Base-by-base conservation (phyloP, 2,329 filamentous ascomycete species). In the Nemania sp. region DNA sequence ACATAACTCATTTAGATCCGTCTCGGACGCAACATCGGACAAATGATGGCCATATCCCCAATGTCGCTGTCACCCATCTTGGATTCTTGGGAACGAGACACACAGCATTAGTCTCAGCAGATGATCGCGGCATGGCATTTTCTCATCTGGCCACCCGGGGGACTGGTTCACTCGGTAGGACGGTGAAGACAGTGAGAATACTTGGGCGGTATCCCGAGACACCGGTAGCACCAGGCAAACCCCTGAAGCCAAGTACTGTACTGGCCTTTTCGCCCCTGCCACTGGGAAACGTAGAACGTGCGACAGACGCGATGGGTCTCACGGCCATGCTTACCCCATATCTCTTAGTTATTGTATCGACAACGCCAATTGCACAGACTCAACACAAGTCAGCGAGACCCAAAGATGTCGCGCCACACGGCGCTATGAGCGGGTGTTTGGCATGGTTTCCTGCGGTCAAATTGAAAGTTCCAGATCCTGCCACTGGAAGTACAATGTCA, bases 401-500 rank as follows among this genome's bases (percentile, higher is more conserved):
- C 3, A 97, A 95, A 68, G 93, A 97, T 61, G 84, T 97, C 8
- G 86, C 86, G 23, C 89, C 90, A 1, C 93, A 99, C 68, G 90
- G 91, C 67, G 86, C 93, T 15, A 86, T 99, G 81, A 97, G 90
- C 44, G 95, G 93, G 2, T 96, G 93, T 64, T 74, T 99, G 44
- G 91, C 94, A 28, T 99, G 94, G 94, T 99, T 99, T 68, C 94
- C 94, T 2, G 91, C 92, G 2, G 94, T 99, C 40, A 94, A 90
- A 67, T 77, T 99, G 37, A 97, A 97, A 71, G 82, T 84, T 14
- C 81, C 84, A 8, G 86, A 91, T 57, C 76, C 82, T 1, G 79
- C 82, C 41, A 84, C 82, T 0, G 85, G 84, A 5, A 88, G 85
- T 64, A 82, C 86, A 6, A 79, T 86, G 8, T 92, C 90, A 15